Evolutionary conservation across 768 basidiomycete genomes (phyloP).

Genomic region (Royoungia palumana): DNA sequence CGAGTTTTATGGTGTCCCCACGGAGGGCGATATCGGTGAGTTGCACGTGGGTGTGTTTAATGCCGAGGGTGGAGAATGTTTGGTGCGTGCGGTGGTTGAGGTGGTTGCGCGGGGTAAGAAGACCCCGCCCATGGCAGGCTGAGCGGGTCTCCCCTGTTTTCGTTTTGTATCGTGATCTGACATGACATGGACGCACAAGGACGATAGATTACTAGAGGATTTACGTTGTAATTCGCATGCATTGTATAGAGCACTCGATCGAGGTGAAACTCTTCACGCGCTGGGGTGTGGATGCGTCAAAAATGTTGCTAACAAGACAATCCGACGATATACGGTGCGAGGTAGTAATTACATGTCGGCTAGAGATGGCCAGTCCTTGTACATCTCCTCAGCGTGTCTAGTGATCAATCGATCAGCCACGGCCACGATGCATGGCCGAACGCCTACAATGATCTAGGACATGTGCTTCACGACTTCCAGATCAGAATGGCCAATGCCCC

Average conservation of each 20-base stretch:
- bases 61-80: slow-evolving; percentile 45
- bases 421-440: neutral
- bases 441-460: slow-evolving; percentile 27
- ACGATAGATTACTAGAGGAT: slow-evolving; percentile 9
- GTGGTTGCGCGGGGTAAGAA: slow-evolving; percentile 41
- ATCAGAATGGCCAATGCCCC: slow-evolving; percentile 89
- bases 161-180: slow-evolving; percentile 12
- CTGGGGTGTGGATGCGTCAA: no score
- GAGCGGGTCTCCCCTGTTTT: slow-evolving; percentile 24
- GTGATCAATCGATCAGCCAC: neutral
- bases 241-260: slow-evolving; percentile 5
- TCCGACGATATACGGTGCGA: slow-evolving; percentile 18
- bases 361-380: slow-evolving; percentile 16
- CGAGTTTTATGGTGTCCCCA: slow-evolving; percentile 56
- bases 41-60: slow-evolving; percentile 55
- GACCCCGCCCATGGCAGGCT: slow-evolving; percentile 21
- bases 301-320: no score
- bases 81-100: slow-evolving; percentile 55
- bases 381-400: slow-evolving; percentile 22
- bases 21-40: slow-evolving; percentile 49
- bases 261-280: no score
- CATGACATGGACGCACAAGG: neutral
- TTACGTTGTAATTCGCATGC: slow-evolving; percentile 17
- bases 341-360: slow-evolving; percentile 26
- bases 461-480: slow-evolving; percentile 75